Evolutionary conservation across 179 eudicot genomes (phyloP).

Genomic region (Sideroxylon spinosum): DNA sequence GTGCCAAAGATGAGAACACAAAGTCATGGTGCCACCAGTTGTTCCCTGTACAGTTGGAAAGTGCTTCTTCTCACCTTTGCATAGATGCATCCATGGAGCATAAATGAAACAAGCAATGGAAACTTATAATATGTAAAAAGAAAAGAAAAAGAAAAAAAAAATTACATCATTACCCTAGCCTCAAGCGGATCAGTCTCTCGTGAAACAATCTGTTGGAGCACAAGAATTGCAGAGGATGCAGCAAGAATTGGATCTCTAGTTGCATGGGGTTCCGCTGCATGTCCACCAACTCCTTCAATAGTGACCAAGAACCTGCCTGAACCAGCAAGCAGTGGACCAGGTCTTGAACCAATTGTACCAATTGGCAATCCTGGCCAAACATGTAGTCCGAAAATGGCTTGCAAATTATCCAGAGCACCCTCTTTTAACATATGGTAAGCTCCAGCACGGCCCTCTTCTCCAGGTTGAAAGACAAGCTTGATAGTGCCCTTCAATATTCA

Average conservation of each 20-base stretch:
- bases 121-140: not conserved
- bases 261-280: conserved; percentile 25
- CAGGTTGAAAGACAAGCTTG: conserved; percentile 72
- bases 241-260: conserved; percentile 41
- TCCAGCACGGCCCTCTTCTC: conserved; percentile 68
- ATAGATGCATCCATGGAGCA: not conserved
- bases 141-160: too few species aligned
- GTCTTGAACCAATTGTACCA: conserved; percentile 39
- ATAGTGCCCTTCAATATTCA: conserved; percentile 48
- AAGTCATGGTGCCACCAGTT: not conserved
- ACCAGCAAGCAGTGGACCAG: conserved; percentile 52
- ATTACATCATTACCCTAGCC: conserved; percentile 39
- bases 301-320: conserved; percentile 46
- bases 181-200: conserved; percentile 53
- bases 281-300: conserved; percentile 35
- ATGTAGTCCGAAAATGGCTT: conserved; percentile 61
- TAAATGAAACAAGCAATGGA: not conserved
- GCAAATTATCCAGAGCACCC: conserved; percentile 44
- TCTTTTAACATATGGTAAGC: conserved; percentile 60
- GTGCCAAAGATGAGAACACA: not conserved
- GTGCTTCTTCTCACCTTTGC: not conserved
- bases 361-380: conserved; percentile 36
- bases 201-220: conserved; percentile 52
- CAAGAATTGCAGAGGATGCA: conserved; percentile 33
- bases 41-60: not conserved